Conservation (phyloP, 2,329 filamentous ascomycete species). For the Colletotrichum plurivorum region DNA sequence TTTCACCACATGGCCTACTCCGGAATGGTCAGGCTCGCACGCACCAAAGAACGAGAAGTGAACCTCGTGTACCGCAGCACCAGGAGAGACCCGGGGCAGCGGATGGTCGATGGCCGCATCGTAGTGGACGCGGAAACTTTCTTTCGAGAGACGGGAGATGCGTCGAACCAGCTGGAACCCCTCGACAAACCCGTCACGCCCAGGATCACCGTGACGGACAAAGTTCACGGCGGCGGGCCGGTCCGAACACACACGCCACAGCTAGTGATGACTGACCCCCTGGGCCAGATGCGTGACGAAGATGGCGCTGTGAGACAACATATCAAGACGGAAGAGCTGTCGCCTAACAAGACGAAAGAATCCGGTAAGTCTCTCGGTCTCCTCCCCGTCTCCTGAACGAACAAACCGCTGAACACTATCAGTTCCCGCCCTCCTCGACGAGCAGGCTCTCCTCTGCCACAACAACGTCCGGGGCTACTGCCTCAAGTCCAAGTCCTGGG, state of each 20-base stretch:
- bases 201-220: neutral
- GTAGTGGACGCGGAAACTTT: constrained; percentile 38
- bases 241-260: no score
- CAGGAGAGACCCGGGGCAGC: no score
- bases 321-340: neutral
- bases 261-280: neutral
- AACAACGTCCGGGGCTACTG: constrained; percentile 54
- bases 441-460: constrained; percentile 56
- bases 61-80: no score
- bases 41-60: no score
- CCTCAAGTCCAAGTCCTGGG: constrained; percentile 44
- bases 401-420: neutral
- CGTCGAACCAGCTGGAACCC: neutral
- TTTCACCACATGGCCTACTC: constrained; percentile 31
- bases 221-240: neutral
- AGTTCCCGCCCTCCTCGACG: constrained; percentile 48
- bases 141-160: neutral
- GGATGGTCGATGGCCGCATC: neutral
- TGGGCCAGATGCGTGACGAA: neutral
- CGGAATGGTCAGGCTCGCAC: neutral
- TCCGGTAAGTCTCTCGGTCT: neutral
- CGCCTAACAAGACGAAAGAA: neutral
- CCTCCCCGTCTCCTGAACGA: neutral
- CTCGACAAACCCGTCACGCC: constrained; percentile 2
- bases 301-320: neutral